A percentile compares a stretch with the other conserved stretches of the same genome.
These are phyloP conservation scores for Oryza meyeriana DNA, from an alignment of 176 grass and related monocot species.

Conservation along the genomic window DNA sequence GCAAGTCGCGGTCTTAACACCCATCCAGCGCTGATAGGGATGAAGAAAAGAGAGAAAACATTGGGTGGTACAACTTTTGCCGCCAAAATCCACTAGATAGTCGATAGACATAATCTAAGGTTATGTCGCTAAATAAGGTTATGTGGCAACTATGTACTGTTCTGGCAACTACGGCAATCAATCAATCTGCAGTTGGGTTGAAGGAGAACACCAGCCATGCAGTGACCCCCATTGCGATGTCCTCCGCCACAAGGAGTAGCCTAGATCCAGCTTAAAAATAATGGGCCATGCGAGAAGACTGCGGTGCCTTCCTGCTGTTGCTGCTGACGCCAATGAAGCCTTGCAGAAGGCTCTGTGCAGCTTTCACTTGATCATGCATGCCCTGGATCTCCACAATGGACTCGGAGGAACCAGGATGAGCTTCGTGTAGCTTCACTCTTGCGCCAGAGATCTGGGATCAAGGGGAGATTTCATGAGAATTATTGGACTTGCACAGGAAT, in stretches of 20 bases:
- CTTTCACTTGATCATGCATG: constrained; percentile 63
- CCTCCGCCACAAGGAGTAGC: background rate
- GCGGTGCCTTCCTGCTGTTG: constrained; percentile 34
- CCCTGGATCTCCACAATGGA: constrained; percentile 68
- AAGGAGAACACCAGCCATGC: background rate
- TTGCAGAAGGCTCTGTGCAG: constrained; percentile 54
- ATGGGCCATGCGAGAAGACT: constrained; percentile 34
- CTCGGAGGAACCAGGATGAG: constrained; percentile 42
- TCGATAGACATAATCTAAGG: background rate
- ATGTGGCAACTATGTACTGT: constrained; percentile 13
- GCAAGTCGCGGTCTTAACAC: background rate
- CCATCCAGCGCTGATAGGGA: no score
- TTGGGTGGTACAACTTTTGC: background rate
- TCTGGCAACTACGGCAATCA: background rate
- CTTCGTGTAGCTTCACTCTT: constrained; percentile 55
- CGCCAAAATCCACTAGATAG: background rate
- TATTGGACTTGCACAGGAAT: background rate
- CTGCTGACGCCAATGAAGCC: constrained; percentile 48
- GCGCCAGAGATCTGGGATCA: constrained; percentile 61
- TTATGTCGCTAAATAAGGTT: background rate
- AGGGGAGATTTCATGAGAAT: constrained; percentile 18
- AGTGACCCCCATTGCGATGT: background rate
- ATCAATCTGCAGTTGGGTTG: background rate
- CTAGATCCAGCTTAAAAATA: constrained; percentile 45
- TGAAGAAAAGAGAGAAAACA: background rate